A percentile compares a stretch with the other conserved stretches of the same genome.
phyloP scores from a whole-genome alignment of 192 early-diverging fungal genomes.

The Podila clonocystis region DNA sequence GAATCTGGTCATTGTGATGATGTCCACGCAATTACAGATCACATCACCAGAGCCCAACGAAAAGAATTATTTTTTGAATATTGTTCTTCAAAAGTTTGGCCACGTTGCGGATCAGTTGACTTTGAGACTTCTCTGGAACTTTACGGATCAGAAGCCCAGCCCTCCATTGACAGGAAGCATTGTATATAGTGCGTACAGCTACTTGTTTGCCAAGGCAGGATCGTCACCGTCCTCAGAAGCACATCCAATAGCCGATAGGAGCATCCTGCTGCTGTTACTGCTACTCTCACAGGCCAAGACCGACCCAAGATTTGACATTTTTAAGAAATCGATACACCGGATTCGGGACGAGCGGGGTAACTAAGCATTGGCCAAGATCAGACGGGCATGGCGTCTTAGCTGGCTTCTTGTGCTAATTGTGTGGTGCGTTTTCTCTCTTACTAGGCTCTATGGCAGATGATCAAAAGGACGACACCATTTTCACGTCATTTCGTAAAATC shows the following conservation, averaged over 20 bases:
- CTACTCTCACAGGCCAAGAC: slow-evolving; percentile 56
- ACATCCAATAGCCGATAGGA: slow-evolving; percentile 70
- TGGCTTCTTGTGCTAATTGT: no score
- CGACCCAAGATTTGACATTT: slow-evolving; percentile 47
- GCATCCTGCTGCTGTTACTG: slow-evolving; percentile 68
- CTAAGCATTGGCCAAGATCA: not conserved
- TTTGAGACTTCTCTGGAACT: slow-evolving; percentile 53
- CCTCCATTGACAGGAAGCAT: slow-evolving; percentile 56
- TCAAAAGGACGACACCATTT: slow-evolving; percentile 34
- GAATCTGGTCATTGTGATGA: slow-evolving; percentile 69
- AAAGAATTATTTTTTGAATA: slow-evolving; percentile 72
- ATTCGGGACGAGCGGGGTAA: slow-evolving; percentile 61
- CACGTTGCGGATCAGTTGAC: slow-evolving; percentile 68
- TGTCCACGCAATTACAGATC: slow-evolving; percentile 71
- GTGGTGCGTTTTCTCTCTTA: not conserved
- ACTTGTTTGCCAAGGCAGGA: slow-evolving; percentile 65
- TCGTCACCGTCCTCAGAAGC: slow-evolving; percentile 52
- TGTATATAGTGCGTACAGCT: slow-evolving; percentile 76
- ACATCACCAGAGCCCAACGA: slow-evolving; percentile 39
- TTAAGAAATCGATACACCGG: slow-evolving; percentile 44
- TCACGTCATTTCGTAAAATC: slow-evolving; percentile 60
- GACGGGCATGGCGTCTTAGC: no score
- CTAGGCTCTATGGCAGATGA: slow-evolving; percentile 50
- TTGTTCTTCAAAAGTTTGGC: slow-evolving; percentile 70
- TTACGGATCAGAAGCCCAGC: slow-evolving; percentile 43